Evolutionary conservation across 1,284 basidiomycete species (phyloP).

Genomic region (Meira nashicola): DNA sequence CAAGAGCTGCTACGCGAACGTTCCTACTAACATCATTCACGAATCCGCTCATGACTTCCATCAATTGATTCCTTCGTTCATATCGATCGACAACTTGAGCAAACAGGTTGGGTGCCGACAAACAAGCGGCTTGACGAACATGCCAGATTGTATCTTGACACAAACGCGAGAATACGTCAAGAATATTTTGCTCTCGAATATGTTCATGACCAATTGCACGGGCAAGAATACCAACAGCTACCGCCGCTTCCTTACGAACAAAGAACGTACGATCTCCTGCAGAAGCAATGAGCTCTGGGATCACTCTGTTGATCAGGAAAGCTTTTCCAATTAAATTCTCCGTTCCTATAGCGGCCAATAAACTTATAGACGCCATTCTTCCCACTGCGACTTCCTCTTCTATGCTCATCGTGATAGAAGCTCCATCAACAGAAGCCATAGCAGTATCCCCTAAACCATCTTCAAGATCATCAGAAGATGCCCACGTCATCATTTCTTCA

Average conservation of each 20-base stretch:
- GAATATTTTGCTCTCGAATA: slow-evolving; percentile 57
- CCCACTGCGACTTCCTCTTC: slow-evolving; percentile 74
- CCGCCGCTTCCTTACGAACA: slow-evolving; percentile 83
- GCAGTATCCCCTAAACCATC: too few relatives aligned
- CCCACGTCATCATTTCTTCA: background rate
- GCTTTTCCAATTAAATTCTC: slow-evolving; percentile 58
- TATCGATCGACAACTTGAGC: slow-evolving; percentile 26
- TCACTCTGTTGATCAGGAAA: slow-evolving; percentile 66
- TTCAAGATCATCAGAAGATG: background rate
- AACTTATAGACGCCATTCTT: slow-evolving; percentile 82
- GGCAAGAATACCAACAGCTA: slow-evolving; percentile 79
- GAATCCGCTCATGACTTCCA: slow-evolving; percentile 55
- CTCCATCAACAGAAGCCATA: background rate
- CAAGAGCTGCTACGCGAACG: slow-evolving; percentile 76
- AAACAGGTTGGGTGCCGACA: slow-evolving; percentile 75
- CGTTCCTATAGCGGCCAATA: slow-evolving; percentile 72
- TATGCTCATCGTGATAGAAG: slow-evolving; percentile 12
- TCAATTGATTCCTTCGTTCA: slow-evolving; percentile 31
- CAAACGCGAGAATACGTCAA: slow-evolving; percentile 72
- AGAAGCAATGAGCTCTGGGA: slow-evolving; percentile 74
- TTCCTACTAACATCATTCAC: slow-evolving; percentile 65
- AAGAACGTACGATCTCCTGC: slow-evolving; percentile 73
- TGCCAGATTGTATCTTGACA: slow-evolving; percentile 71
- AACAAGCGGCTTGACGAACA: slow-evolving; percentile 82
- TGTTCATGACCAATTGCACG: slow-evolving; percentile 65